phyloP scores from a whole-genome alignment of 176 grass and related monocot species.

The Eremochloa ophiuroides region DNA sequence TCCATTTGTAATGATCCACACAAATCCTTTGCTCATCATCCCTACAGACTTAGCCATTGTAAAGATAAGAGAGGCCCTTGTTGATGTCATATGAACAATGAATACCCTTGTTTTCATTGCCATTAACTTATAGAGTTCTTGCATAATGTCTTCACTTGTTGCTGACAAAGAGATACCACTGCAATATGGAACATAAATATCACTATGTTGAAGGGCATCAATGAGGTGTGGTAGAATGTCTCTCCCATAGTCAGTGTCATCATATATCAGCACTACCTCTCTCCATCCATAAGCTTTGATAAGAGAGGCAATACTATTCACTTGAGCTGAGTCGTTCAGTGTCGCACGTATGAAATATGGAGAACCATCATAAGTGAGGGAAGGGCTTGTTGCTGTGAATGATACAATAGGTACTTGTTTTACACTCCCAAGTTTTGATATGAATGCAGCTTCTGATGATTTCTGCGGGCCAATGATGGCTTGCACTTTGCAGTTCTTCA shows the following conservation, averaged over 20 bases:
- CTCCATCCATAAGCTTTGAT: constrained; percentile 47
- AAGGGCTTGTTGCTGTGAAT: constrained; percentile 45
- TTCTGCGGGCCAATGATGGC: constrained; percentile 55
- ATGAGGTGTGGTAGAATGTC: constrained; percentile 49
- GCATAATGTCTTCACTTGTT: not conserved
- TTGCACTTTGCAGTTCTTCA: constrained; percentile 32
- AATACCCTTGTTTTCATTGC: constrained; percentile 50
- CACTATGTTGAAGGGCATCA: constrained; percentile 40
- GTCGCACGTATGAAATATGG: constrained; percentile 50
- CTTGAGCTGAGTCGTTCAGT: constrained; percentile 35
- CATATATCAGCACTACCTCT: constrained; percentile 36
- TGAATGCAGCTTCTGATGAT: constrained; percentile 41
- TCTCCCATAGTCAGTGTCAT: constrained; percentile 50
- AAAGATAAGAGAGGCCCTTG: constrained; percentile 33
- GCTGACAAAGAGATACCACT: constrained; percentile 30
- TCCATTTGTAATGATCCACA: constrained; percentile 50
- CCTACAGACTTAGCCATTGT: constrained; percentile 14
- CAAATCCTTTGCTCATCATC: constrained; percentile 59
- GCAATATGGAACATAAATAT: constrained; percentile 28
- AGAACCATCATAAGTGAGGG: constrained; percentile 1
- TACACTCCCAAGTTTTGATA: constrained; percentile 31
- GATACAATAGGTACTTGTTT: constrained; percentile 37
- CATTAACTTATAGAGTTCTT: constrained; percentile 37
- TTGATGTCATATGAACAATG: constrained; percentile 42
- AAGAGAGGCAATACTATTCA: constrained; percentile 29